A percentile compares a stretch with the other conserved stretches of the same genome.
Evolutionary conservation across 2,329 filamentous ascomycete species (phyloP).

Genomic region (Tolypocladium guangdongense): DNA sequence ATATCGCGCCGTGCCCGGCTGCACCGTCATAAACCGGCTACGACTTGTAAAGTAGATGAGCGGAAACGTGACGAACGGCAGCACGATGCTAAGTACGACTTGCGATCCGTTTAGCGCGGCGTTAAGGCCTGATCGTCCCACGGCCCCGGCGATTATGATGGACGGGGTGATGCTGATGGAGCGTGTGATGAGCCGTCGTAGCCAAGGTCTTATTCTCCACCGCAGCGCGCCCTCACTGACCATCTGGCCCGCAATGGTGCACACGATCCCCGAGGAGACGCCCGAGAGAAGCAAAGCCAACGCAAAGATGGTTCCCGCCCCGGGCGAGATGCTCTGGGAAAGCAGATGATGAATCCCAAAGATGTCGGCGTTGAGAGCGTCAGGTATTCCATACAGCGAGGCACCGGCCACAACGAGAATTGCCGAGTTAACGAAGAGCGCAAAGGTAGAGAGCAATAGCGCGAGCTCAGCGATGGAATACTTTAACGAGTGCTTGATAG

Average conservation of each 20-base stretch:
- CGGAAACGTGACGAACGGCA: constrained; percentile 73
- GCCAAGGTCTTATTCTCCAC: constrained; percentile 66
- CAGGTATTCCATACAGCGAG: constrained; percentile 52
- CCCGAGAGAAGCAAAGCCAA: constrained; percentile 71
- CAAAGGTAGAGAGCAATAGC: constrained; percentile 69
- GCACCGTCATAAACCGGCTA: constrained; percentile 68
- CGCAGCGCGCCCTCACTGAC: constrained; percentile 72
- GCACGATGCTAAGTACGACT: constrained; percentile 64
- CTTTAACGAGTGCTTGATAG: constrained; percentile 62
- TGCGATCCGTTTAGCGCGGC: constrained; percentile 66
- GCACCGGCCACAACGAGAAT: constrained; percentile 76
- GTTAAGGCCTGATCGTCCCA: constrained; percentile 60
- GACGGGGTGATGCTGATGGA: constrained; percentile 71
- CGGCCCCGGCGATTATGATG: constrained; percentile 72
- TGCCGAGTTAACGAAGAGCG: constrained; percentile 72
- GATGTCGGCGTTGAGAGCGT: constrained; percentile 60
- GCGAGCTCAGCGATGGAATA: constrained; percentile 62
- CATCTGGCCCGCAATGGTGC: constrained; percentile 85
- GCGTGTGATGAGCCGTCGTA: constrained; percentile 66
- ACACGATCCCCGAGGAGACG: constrained; percentile 73
- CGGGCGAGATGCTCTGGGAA: constrained; percentile 54
- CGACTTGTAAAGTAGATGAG: constrained; percentile 78
- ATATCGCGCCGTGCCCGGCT: constrained; percentile 28
- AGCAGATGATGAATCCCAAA: constrained; percentile 75
- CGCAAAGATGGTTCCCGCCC: constrained; percentile 72